A percentile compares a stretch with the other conserved stretches of the same genome.
Conservation (phyloP, 495 filamentous ascomycete genomes). For the Jackrogersella multiformis region DNA sequence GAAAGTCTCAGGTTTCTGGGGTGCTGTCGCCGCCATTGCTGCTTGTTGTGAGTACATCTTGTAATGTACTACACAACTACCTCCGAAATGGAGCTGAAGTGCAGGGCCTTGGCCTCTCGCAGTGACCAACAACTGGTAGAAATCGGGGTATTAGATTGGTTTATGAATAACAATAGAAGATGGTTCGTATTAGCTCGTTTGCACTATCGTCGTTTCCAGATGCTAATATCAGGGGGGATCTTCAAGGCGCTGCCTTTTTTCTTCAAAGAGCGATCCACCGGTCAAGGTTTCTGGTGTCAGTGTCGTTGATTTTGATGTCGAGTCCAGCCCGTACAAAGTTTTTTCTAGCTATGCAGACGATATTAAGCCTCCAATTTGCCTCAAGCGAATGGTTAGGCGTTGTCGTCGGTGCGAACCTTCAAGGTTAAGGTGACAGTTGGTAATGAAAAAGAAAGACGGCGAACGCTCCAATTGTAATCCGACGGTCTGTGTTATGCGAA, state of each 20-base stretch:
- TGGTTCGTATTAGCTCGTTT: slow-evolving; percentile 38
- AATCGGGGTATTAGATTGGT: slow-evolving; percentile 19
- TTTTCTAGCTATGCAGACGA: slow-evolving; percentile 11
- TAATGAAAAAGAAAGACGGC: slow-evolving; percentile 29
- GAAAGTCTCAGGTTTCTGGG: slow-evolving; percentile 96
- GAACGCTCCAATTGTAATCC: slow-evolving; percentile 19
- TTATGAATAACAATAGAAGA: slow-evolving; percentile 29
- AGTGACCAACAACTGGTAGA: slow-evolving; percentile 4
- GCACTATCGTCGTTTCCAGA: slow-evolving; percentile 35
- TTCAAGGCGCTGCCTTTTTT: slow-evolving; percentile 41
- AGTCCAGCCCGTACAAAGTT: slow-evolving; percentile 47
- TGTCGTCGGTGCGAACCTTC: slow-evolving; percentile 37
- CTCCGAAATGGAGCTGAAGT: slow-evolving; percentile 25
- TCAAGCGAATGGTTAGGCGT: slow-evolving; percentile 41
- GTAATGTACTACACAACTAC: slow-evolving; percentile 40
- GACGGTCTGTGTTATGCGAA: slow-evolving; percentile 26
- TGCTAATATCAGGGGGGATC: slow-evolving; percentile 19
- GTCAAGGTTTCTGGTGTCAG: slow-evolving; percentile 23
- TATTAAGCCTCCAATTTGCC: slow-evolving; percentile 40
- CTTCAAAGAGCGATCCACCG: slow-evolving; percentile 12
- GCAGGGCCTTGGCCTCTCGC: not conserved
- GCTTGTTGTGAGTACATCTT: slow-evolving; percentile 66
- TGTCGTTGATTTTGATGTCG: slow-evolving; percentile 32
- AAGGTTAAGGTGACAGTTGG: slow-evolving; percentile 35
- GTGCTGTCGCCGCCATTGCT: slow-evolving; percentile 56